Conservation (phyloP, 2,329 filamentous ascomycete genomes). For the Curvularia verruculosa region DNA sequence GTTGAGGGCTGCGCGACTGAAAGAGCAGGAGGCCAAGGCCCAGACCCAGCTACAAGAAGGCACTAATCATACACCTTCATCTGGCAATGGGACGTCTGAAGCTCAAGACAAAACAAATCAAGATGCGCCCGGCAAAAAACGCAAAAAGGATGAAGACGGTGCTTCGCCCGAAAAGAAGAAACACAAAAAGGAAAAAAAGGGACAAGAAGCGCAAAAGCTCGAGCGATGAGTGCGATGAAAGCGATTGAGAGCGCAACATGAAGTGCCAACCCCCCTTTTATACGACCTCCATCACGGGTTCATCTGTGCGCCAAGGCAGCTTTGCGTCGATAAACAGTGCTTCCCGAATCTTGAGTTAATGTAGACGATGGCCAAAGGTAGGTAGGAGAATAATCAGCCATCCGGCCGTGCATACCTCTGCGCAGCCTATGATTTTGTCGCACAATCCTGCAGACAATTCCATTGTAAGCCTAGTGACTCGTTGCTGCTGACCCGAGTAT, state of each 20-base stretch:
- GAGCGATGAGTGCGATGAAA: conserved; percentile 13
- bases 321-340: not conserved
- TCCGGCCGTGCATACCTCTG: not conserved
- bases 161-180: conserved; percentile 20
- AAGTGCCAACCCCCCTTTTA: not conserved
- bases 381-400: not conserved
- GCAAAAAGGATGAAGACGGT: conserved; percentile 9
- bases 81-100: conserved; percentile 30
- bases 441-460: not conserved
- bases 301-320: not conserved
- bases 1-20: conserved; percentile 21
- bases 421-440: not conserved
- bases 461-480: not conserved
- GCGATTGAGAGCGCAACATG: not conserved
- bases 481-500: not conserved
- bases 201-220: conserved; percentile 15
- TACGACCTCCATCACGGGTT: not conserved
- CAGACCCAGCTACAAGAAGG: conserved; percentile 7
- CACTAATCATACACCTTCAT: conserved; percentile 7
- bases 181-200: conserved; percentile 22
- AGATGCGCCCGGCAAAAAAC: conserved; percentile 7
- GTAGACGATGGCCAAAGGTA: conserved; percentile 8
- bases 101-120: conserved; percentile 2
- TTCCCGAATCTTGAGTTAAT: not conserved
- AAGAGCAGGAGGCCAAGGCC: conserved; percentile 25